Conservation (phyloP, 2,329 filamentous ascomycete species). For the Apiospora sp. region DNA sequence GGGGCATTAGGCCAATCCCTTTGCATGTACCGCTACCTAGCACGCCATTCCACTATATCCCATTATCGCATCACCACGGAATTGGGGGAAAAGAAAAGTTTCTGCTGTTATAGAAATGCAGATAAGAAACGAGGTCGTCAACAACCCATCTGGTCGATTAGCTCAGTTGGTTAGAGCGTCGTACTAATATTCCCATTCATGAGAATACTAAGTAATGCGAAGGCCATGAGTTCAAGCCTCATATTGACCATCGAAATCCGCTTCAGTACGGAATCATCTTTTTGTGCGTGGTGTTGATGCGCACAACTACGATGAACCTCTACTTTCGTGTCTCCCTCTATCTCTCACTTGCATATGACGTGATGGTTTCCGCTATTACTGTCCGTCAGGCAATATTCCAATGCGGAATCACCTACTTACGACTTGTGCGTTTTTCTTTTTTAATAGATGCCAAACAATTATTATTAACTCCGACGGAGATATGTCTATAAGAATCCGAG, state of each 20-base stretch:
- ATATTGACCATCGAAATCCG: background rate
- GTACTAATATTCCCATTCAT: slow-evolving; percentile 12
- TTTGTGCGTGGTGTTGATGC: background rate
- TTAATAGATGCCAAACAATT: background rate
- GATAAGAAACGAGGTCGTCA: background rate
- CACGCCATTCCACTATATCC: background rate
- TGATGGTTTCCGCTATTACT: background rate
- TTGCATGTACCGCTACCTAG: slow-evolving; percentile 6
- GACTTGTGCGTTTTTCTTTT: background rate
- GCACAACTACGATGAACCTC: background rate
- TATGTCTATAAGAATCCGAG: background rate
- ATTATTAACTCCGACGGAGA: slow-evolving; percentile 12
- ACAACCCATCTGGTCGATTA: slow-evolving; percentile 16
- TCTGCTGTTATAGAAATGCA: background rate
- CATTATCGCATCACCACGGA: background rate
- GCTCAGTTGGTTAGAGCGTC: slow-evolving; percentile 22
- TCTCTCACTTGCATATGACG: background rate
- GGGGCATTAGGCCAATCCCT: background rate
- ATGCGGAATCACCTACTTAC: background rate
- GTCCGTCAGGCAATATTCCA: background rate
- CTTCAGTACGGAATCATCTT: background rate
- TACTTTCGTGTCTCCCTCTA: background rate
- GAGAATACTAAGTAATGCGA: slow-evolving; percentile 21
- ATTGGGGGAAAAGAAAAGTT: background rate
- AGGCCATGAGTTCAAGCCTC: slow-evolving; percentile 22